phyloP scores from a whole-genome alignment of 169 alveolate species.

The Plasmodium malariae region DNA sequence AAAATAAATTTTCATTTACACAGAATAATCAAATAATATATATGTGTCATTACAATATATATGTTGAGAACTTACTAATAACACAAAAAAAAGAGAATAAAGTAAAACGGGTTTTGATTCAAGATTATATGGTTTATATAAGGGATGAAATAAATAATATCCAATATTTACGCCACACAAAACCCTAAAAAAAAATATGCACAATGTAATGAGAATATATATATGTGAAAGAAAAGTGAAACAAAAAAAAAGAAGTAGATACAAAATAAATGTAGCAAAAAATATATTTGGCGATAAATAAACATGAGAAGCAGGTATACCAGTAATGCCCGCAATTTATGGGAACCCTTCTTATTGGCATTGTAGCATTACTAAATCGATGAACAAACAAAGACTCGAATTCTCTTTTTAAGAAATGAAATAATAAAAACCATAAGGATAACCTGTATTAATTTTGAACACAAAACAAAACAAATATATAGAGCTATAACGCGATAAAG shows the following conservation, averaged over 20 bases:
- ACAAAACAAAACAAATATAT: neutral
- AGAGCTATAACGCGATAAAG: neutral
- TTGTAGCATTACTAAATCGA: slow-evolving; percentile 96
- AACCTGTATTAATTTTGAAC: neutral
- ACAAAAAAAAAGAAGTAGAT: neutral
- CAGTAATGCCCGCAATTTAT: slow-evolving; percentile 98
- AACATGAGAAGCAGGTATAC: slow-evolving; percentile 76
- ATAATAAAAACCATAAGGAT: slow-evolving; percentile 87
- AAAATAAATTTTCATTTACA: neutral
- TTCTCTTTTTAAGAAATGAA: slow-evolving; percentile 97
- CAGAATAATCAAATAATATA: too few species aligned
- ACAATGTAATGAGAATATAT: neutral
- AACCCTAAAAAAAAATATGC: slow-evolving; percentile 78
- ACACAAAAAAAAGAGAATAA: slow-evolving; percentile 78
- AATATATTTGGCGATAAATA: too few species aligned
- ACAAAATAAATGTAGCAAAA: slow-evolving; percentile 75
- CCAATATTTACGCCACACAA: slow-evolving; percentile 93
- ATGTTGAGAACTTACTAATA: slow-evolving; percentile 71
- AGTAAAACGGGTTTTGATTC: slow-evolving; percentile 76
- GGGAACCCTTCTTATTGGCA: slow-evolving; percentile 96
- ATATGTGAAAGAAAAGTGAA: slow-evolving; percentile 20
- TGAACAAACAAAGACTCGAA: slow-evolving; percentile 98
- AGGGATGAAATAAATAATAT: slow-evolving; percentile 95
- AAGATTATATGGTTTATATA: slow-evolving; percentile 87
- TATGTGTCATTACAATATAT: neutral